A percentile compares a stretch with the other conserved stretches of the same genome.
These are phyloP conservation scores for Cladosporium colombiae DNA, from an alignment of 2,329 filamentous ascomycete species.

Conservation along the genomic window DNA sequence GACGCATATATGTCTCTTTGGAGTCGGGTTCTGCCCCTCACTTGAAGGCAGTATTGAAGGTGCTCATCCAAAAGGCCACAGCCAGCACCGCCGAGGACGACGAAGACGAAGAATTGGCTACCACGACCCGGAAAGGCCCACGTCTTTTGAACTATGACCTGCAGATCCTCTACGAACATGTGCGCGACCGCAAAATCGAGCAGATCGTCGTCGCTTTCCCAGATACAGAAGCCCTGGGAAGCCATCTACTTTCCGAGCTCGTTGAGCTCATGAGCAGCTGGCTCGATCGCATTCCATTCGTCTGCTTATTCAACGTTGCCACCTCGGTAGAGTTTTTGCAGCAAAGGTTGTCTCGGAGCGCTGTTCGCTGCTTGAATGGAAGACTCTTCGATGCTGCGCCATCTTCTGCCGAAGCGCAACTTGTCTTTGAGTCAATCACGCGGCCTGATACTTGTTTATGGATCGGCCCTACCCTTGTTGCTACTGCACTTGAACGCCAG, in stretches of 20 bases:
- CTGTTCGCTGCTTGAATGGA: conserved; percentile 67
- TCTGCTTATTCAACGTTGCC: conserved; percentile 75
- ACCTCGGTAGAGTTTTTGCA: conserved; percentile 81
- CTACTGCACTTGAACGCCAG: conserved; percentile 68
- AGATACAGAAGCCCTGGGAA: conserved; percentile 81
- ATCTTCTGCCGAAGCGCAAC: conserved; percentile 69
- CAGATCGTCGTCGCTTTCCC: conserved; percentile 73
- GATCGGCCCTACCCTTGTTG: conserved; percentile 64
- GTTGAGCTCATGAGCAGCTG: conserved; percentile 69
- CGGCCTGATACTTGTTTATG: conserved; percentile 58
- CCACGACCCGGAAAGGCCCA: conserved; percentile 51
- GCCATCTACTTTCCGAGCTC: conserved; percentile 68
- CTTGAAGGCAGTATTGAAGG: conserved; percentile 71
- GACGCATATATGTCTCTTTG: conserved; percentile 64
- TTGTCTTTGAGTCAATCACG: conserved; percentile 68
- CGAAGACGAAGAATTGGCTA: conserved; percentile 47
- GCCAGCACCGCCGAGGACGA: conserved; percentile 43
- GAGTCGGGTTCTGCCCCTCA: conserved; percentile 72
- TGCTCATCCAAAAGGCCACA: conserved; percentile 68
- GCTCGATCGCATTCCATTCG: conserved; percentile 74
- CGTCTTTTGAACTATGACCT: conserved; percentile 78
- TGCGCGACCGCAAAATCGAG: conserved; percentile 54
- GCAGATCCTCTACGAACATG: conserved; percentile 65
- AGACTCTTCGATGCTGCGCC: conserved; percentile 77
- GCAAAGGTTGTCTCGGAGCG: conserved; percentile 68